phyloP scores from a whole-genome alignment of 1,139 yeast species.

The Lipomyces yarrowii region DNA sequence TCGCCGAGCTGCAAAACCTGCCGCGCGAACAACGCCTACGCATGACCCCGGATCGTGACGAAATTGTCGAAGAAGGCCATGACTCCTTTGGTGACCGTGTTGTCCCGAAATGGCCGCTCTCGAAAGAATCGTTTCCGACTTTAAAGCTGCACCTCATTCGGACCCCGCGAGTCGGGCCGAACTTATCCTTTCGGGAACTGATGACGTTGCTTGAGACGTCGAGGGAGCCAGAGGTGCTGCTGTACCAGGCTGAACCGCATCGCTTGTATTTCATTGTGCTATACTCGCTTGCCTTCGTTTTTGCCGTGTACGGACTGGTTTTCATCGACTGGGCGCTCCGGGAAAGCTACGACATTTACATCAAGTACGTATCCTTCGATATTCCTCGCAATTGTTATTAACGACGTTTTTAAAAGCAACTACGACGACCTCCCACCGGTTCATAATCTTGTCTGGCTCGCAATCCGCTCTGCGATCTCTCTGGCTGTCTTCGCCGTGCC shows the following conservation, averaged over 20 bases:
- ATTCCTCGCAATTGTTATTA: background rate
- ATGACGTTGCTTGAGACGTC: conserved; percentile 60
- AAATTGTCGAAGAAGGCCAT: conserved; percentile 25
- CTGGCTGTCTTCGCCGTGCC: conserved; percentile 48
- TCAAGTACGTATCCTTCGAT: conserved; percentile 43
- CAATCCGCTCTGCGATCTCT: conserved; percentile 48
- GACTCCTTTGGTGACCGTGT: conserved; percentile 28
- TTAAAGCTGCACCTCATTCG: conserved; percentile 63
- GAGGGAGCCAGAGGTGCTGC: conserved; percentile 62
- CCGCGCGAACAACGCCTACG: conserved; percentile 22
- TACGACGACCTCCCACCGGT: conserved; percentile 44
- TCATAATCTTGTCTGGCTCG: conserved; percentile 45
- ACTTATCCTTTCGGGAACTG: conserved; percentile 63
- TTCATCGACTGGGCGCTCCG: conserved; percentile 62
- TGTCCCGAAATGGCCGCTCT: conserved; percentile 55
- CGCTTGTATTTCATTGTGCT: conserved; percentile 70
- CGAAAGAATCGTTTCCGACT: conserved; percentile 61
- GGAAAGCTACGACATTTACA: conserved; percentile 58
- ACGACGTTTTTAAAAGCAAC: conserved; percentile 43
- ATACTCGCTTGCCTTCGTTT: conserved; percentile 67
- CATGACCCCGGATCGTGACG: conserved; percentile 29
- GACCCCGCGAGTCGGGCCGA: conserved; percentile 68
- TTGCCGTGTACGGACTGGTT: conserved; percentile 67
- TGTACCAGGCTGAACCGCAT: conserved; percentile 85
- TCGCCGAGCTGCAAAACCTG: background rate